A percentile compares a stretch with the other conserved stretches of the same genome.
These are phyloP conservation scores for Acacia acuminata DNA, from an alignment of 306 rosid genomes.

Conservation along the genomic window DNA sequence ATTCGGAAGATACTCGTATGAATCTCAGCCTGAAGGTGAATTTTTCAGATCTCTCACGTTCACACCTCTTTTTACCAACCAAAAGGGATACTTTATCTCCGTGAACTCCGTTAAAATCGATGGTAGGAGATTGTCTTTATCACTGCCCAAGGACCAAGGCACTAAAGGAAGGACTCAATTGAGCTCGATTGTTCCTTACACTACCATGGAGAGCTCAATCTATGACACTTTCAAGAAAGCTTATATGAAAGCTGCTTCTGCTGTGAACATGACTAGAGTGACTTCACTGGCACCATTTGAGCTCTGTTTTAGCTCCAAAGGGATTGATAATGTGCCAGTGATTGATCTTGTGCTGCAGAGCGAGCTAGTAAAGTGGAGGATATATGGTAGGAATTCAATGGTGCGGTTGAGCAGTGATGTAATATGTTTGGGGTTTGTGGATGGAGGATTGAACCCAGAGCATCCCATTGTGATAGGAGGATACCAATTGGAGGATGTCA, in stretches of 20 bases:
- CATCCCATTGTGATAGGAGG: slow-evolving; percentile 51
- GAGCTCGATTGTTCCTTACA: slow-evolving; percentile 61
- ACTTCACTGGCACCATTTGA: slow-evolving; percentile 49
- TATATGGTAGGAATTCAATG: slow-evolving; percentile 55
- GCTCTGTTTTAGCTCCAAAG: slow-evolving; percentile 42
- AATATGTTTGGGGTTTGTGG: slow-evolving; percentile 55
- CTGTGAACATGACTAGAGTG: slow-evolving; percentile 52
- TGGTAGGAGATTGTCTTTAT: slow-evolving; percentile 41
- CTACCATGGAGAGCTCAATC: slow-evolving; percentile 49
- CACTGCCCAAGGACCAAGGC: slow-evolving; percentile 6
- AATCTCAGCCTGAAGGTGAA: slow-evolving; percentile 26
- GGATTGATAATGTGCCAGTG: slow-evolving; percentile 35
- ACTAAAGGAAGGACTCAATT: slow-evolving; percentile 38
- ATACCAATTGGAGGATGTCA: slow-evolving; percentile 52
- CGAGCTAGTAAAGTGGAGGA: slow-evolving; percentile 58
- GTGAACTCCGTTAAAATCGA: slow-evolving; percentile 46
- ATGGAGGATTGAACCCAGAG: slow-evolving; percentile 52
- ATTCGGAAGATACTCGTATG: slow-evolving; percentile 13
- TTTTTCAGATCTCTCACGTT: slow-evolving; percentile 46
- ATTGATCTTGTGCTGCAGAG: slow-evolving; percentile 64
- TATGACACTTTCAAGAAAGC: slow-evolving; percentile 39
- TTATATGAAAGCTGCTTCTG: slow-evolving; percentile 39
- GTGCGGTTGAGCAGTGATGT: slow-evolving; percentile 40
- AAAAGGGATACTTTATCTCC: slow-evolving; percentile 51
- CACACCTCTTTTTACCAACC: slow-evolving; percentile 50